Evolutionary conservation across 2,329 filamentous ascomycete species (phyloP), one percentile per base, ranked within the genome.

Genomic region (Neofusicoccum parvum): DNA sequence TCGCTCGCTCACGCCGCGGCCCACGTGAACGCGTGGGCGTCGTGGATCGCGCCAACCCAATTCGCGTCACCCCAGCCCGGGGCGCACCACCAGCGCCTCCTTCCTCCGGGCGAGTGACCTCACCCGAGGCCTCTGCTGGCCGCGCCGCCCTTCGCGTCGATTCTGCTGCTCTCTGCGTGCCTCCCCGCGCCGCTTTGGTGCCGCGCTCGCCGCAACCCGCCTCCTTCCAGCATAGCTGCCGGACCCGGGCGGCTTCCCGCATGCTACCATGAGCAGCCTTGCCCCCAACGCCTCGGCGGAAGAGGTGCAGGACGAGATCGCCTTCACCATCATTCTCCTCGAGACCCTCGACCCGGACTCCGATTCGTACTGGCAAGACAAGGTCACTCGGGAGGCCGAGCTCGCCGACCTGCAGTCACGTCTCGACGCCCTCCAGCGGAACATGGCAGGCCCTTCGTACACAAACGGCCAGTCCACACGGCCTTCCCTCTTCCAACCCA

Each of bases 221-320:
- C 27, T 32, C 27, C 27, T 32, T 32, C 20, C 37, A 9, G 17
- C 39, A 11, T 23, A 27, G 20, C 53, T 17, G 36, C 36, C 51
- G 11, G 36, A 56, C n/a, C 53, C 36, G 36, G 36, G 37, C 51
- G 36, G 51, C 37, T 43, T 48, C 15, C 17, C 45, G 58, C 58
- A 48, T 48, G 36, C 51, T 4, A 49, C 20, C 63, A 65, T 65
- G 63, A 58, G 41, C 20, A 58, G 45, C 36, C 63, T 58, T n/a
- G 43, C 51, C 9, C 43, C 43, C 17, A 39, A 41, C 51, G 43
- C 51, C 11, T 49, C 63, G 34, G 45, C 36, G 17, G 51, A 65
- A 15, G 51, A 65, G n/a, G 15, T 62, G 17, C 49, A 64, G 37
- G 32, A 46, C 12, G 65, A 68, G 49, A 66, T 68, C 9, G 36